phyloP scores from a whole-genome alignment of 2,329 filamentous ascomycete genomes.

The Metarhizium rileyi region DNA sequence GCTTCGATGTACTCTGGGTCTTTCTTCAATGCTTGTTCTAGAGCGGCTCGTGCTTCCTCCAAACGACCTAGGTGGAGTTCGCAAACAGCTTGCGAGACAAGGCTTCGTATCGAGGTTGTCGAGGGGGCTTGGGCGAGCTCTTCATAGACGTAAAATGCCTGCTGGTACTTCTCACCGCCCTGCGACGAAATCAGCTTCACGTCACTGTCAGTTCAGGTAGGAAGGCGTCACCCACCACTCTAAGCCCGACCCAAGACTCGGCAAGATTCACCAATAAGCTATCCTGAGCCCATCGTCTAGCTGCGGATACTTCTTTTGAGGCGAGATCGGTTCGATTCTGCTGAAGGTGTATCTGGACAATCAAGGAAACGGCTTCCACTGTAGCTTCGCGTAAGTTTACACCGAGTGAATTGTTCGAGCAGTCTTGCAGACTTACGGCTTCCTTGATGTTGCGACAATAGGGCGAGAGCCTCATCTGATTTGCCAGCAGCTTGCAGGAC shows the following conservation, averaged over 20 bases:
- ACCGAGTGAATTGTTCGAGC: not conserved
- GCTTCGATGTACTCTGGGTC: slow-evolving; percentile 62
- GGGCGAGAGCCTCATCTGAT: slow-evolving; percentile 72
- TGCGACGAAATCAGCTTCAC: slow-evolving; percentile 29
- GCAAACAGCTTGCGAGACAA: slow-evolving; percentile 81
- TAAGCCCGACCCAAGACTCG: slow-evolving; percentile 87
- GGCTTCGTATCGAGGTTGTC: slow-evolving; percentile 63
- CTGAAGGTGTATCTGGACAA: slow-evolving; percentile 83
- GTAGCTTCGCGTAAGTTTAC: slow-evolving; percentile 13
- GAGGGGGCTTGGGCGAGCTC: slow-evolving; percentile 84
- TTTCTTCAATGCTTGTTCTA: slow-evolving; percentile 70
- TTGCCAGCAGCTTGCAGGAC: slow-evolving; percentile 71
- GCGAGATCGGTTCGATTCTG: slow-evolving; percentile 90
- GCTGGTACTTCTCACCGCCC: slow-evolving; percentile 93
- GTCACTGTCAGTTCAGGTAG: not conserved
- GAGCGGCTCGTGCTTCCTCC: slow-evolving; percentile 79
- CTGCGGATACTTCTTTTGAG: slow-evolving; percentile 75
- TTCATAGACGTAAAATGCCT: slow-evolving; percentile 95
- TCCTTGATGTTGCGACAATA: slow-evolving; percentile 76
- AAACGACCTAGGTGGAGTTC: slow-evolving; percentile 83
- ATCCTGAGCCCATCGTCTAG: slow-evolving; percentile 91
- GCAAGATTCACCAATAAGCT: slow-evolving; percentile 87
- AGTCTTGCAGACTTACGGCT: slow-evolving; percentile 51
- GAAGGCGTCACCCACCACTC: slow-evolving; percentile 50
- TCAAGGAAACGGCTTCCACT: slow-evolving; percentile 73